These are phyloP conservation scores for Stenogyne calaminthoides DNA, from an alignment of 305 asterid genomes.

Conservation along the genomic window DNA sequence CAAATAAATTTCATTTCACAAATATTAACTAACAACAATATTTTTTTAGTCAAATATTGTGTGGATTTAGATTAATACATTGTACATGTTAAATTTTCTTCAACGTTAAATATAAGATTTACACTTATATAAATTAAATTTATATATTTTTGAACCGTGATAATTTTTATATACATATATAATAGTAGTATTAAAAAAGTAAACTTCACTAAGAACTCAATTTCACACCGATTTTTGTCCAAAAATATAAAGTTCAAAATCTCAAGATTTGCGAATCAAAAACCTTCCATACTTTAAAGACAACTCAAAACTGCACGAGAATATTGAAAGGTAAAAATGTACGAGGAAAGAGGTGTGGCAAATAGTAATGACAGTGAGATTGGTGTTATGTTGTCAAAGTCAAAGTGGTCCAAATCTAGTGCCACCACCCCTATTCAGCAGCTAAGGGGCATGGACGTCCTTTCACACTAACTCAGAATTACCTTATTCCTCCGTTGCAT, in stretches of 20 bases:
- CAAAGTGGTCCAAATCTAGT: slow-evolving; percentile 22
- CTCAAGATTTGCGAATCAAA: neutral
- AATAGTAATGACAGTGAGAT: slow-evolving; percentile 11
- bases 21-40: too few species aligned
- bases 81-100: too few species aligned
- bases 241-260: neutral
- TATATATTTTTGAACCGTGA: too few species aligned
- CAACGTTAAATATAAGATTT: too few species aligned
- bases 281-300: neutral
- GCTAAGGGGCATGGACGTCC: neutral
- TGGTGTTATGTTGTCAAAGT: slow-evolving; percentile 11
- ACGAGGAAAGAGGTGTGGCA: slow-evolving; percentile 14
- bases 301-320: neutral
- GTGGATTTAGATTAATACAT: too few species aligned
- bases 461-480: neutral
- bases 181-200: too few species aligned
- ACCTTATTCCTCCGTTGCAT: neutral
- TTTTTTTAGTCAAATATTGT: too few species aligned
- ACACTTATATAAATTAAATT: too few species aligned
- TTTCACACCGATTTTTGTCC: too few species aligned
- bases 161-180: too few species aligned
- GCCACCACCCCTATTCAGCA: neutral
- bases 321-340: neutral
- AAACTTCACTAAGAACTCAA: too few species aligned
- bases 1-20: too few species aligned